phyloP scores from a whole-genome alignment of 176 grass and related monocot genomes.

The Carex pumila region DNA sequence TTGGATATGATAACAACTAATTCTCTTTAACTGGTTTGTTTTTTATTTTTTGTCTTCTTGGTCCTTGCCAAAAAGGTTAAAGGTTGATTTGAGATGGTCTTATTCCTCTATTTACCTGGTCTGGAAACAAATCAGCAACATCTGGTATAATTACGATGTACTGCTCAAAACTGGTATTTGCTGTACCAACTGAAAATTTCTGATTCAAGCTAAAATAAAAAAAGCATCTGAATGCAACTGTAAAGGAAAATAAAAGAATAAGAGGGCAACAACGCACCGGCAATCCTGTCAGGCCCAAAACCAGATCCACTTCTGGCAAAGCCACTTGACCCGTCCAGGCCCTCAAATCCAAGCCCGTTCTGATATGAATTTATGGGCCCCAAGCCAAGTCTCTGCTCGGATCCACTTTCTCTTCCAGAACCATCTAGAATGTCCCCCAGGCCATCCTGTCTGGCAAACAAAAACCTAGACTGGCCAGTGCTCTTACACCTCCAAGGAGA shows the following conservation, averaged over 20 bases:
- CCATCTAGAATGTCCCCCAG: conserved; percentile 39
- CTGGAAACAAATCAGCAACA: background rate
- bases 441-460: conserved; percentile 91
- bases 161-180: background rate
- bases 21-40: background rate
- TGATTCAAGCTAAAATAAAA: background rate
- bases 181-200: background rate
- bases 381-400: conserved; percentile 41
- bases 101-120: background rate
- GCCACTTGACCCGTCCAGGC: conserved; percentile 26
- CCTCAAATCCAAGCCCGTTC: conserved; percentile 38
- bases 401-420: conserved; percentile 36
- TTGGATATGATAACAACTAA: background rate
- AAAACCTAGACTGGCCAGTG: conserved; percentile 77
- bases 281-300: conserved; percentile 33
- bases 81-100: background rate
- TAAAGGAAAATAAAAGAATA: background rate
- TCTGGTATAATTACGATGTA: background rate
- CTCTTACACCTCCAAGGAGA: conserved; percentile 48
- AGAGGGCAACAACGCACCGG: conserved; percentile 31
- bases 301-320: conserved; percentile 23
- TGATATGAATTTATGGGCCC: conserved; percentile 48
- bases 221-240: background rate
- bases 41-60: background rate
- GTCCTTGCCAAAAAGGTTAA: too few species aligned